Conservation (phyloP, 768 basidiomycete species). For the Epithele typhae region DNA sequence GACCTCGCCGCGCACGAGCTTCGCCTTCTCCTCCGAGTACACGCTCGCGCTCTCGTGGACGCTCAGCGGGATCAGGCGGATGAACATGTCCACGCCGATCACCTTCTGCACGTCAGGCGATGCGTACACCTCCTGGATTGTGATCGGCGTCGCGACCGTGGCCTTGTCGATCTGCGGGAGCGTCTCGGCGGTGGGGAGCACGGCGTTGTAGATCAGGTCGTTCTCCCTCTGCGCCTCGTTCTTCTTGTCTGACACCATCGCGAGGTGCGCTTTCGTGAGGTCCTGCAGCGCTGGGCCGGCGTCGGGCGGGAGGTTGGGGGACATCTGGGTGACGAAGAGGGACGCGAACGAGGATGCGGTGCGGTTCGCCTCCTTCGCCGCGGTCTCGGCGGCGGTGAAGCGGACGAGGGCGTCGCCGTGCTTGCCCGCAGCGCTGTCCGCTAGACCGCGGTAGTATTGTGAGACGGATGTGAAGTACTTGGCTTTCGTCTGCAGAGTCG, state of each 20-base stretch:
- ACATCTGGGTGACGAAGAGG: conserved; percentile 65
- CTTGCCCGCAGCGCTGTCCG: conserved; percentile 70
- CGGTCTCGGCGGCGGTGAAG: conserved; percentile 67
- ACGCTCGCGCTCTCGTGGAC: conserved; percentile 96
- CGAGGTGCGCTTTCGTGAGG: conserved; percentile 77
- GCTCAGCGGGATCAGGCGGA: conserved; percentile 81
- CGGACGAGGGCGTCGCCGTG: conserved; percentile 87
- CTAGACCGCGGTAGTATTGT: conserved; percentile 81
- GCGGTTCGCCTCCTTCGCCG: conserved; percentile 80
- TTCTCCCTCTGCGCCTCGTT: conserved; percentile 83
- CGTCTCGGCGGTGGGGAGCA: conserved; percentile 74
- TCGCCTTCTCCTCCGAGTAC: conserved; percentile 99
- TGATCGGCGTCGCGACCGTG: conserved; percentile 74
- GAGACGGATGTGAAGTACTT: conserved; percentile 85
- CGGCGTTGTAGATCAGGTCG: conserved; percentile 95
- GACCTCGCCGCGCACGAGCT: conserved; percentile 82
- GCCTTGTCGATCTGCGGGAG: conserved; percentile 82
- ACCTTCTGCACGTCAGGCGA: conserved; percentile 90
- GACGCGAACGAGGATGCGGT: conserved; percentile 64
- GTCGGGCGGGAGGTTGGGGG: conserved; percentile 84
- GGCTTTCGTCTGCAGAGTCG: conserved; percentile 69
- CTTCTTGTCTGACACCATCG: conserved; percentile 71
- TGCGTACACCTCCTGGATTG: conserved; percentile 93
- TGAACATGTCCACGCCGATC: conserved; percentile 90
- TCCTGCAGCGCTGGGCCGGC: conserved; percentile 76